These are phyloP conservation scores for Odontarrhena argentea DNA, from an alignment of 345 rosid genomes.

Conservation along the genomic window DNA sequence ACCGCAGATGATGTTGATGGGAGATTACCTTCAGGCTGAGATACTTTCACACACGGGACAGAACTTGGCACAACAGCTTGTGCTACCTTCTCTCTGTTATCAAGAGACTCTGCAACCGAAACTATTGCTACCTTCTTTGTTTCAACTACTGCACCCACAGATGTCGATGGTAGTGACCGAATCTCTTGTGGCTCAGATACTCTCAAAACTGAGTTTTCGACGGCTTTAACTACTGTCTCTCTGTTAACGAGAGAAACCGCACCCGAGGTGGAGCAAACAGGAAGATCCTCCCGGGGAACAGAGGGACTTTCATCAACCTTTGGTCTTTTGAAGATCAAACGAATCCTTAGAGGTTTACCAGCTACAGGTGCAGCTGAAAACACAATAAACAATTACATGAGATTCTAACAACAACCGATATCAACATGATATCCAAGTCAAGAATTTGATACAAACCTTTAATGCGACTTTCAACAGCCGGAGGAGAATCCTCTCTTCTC, in stretches of 20 bases:
- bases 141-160: too few relatives aligned
- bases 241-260: background rate
- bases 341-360: conserved; percentile 57
- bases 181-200: too few relatives aligned
- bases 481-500: conserved; percentile 26
- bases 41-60: background rate
- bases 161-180: too few relatives aligned
- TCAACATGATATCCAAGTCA: too few relatives aligned
- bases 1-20: conserved; percentile 2
- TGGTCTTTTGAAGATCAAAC: conserved; percentile 43
- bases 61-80: background rate
- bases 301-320: conserved; percentile 1
- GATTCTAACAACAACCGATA: background rate
- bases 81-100: too few relatives aligned
- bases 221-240: too few relatives aligned
- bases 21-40: conserved; percentile 1
- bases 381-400: background rate
- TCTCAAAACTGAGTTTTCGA: too few relatives aligned
- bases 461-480: conserved; percentile 29
- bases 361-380: conserved; percentile 19
- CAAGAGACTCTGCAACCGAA: too few relatives aligned
- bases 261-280: conserved; percentile 35
- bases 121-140: too few relatives aligned
- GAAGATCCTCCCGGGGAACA: conserved; percentile 7
- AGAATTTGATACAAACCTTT: conserved; percentile 40